phyloP scores from a whole-genome alignment of 1,284 basidiomycete species.

The Dichomitus squalens region DNA sequence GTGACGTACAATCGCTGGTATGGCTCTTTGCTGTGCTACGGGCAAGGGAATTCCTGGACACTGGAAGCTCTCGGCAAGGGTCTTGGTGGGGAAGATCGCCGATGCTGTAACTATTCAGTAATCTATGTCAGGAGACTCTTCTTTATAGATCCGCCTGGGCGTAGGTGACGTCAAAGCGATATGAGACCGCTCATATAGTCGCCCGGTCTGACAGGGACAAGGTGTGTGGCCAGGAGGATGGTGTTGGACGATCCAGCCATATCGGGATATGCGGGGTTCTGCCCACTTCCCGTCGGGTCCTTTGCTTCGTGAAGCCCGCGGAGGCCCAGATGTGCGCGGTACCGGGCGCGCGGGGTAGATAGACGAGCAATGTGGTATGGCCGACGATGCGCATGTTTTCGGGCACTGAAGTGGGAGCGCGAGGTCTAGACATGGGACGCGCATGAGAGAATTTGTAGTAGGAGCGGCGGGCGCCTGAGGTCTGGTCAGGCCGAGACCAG shows the following conservation, averaged over 20 bases:
- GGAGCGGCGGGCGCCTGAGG: conserved; percentile 17
- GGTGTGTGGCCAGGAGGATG: too few species aligned
- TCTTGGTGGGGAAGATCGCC: not conserved
- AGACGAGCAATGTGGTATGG: too few species aligned
- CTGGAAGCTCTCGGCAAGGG: not conserved
- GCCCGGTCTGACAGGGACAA: not conserved
- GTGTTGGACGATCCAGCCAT: not conserved
- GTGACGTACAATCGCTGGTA: too few species aligned
- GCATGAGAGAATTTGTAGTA: conserved; percentile 13
- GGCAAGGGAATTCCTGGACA: conserved; percentile 1
- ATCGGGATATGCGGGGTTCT: conserved; percentile 11
- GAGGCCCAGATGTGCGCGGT: too few species aligned
- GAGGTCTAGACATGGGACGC: conserved; percentile 4
- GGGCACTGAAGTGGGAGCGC: not conserved
- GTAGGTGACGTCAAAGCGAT: not conserved
- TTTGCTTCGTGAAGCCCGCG: too few species aligned
- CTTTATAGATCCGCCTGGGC: conserved; percentile 3
- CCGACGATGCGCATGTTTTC: not conserved
- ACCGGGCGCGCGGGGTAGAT: too few species aligned
- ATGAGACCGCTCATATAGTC: not conserved
- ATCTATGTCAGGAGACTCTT: not conserved
- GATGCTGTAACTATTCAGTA: not conserved
- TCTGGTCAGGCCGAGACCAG: conserved; percentile 29
- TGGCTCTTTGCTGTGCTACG: not conserved
- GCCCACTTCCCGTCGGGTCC: too few species aligned